Conservation (phyloP, 1,284 basidiomycete species). For the Tilletia setariae region DNA sequence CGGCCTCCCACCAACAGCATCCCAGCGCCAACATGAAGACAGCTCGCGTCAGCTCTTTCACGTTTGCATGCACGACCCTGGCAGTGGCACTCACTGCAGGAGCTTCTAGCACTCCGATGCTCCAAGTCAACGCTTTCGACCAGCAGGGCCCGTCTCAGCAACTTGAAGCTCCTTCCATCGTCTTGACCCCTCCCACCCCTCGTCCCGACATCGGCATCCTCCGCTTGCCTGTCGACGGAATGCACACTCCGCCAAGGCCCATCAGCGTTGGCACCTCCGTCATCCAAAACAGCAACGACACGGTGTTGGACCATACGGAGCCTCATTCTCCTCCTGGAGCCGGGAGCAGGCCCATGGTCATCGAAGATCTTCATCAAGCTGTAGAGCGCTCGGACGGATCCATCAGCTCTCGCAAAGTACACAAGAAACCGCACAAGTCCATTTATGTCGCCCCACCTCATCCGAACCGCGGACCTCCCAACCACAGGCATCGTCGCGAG, state of each 20-base stretch:
- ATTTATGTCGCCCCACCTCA: background rate
- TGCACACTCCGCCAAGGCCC: background rate
- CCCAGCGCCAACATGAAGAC: background rate
- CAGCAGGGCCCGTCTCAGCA: background rate
- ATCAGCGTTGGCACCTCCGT: background rate
- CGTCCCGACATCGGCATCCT: constrained; percentile 5
- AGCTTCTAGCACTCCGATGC: background rate
- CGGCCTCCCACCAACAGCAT: background rate
- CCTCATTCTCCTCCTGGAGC: background rate
- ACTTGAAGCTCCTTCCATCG: background rate
- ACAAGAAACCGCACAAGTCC: background rate
- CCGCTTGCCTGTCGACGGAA: background rate
- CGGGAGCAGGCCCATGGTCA: background rate
- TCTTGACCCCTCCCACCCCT: constrained; percentile 3
- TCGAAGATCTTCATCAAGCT: background rate
- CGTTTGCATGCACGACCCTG: constrained; percentile 7
- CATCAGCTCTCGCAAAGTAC: background rate
- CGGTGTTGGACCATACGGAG: background rate
- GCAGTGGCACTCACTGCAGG: background rate
- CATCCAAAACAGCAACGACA: background rate
- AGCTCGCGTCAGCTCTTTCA: constrained; percentile 9
- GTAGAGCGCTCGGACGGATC: background rate
- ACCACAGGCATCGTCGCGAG: background rate
- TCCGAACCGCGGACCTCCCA: background rate
- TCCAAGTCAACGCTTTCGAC: no score